phyloP scores from a whole-genome alignment of 139 green algal genomes.

The Micractinium sp. region DNA sequence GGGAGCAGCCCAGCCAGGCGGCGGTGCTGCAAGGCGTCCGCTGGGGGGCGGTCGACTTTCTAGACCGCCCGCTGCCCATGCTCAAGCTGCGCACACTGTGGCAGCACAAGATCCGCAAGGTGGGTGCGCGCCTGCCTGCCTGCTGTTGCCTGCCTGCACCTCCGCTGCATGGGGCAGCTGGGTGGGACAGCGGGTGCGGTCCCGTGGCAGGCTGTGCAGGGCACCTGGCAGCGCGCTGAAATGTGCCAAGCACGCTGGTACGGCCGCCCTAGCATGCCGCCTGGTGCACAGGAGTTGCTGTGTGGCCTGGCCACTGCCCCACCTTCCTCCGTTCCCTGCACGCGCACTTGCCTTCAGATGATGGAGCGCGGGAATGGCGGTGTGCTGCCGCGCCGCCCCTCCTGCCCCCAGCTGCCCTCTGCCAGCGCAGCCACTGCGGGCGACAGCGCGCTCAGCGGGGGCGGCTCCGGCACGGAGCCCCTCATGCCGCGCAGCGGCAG shows the following conservation, averaged over 20 bases:
- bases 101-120: slow-evolving; percentile 30
- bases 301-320: background rate
- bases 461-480: background rate
- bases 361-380: slow-evolving; percentile 19
- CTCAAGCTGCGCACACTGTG: slow-evolving; percentile 19
- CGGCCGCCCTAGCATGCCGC: too few species aligned
- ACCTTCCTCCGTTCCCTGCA: background rate
- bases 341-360: slow-evolving; percentile 2
- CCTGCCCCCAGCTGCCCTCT: background rate
- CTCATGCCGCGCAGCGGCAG: background rate
- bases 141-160: too few species aligned
- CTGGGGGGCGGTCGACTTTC: slow-evolving; percentile 14
- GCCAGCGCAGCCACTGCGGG: background rate
- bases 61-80: slow-evolving; percentile 4
- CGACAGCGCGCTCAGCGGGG: background rate
- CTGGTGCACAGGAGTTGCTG: background rate
- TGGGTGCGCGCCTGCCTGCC: too few species aligned
- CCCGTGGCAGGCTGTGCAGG: too few species aligned
- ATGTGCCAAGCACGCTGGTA: too few species aligned
- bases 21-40: slow-evolving; percentile 12
- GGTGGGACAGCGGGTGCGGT: too few species aligned
- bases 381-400: slow-evolving; percentile 9
- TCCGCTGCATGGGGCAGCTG: too few species aligned
- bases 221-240: too few species aligned
- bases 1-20: background rate